A percentile compares a stretch with the other conserved stretches of the same genome.
These are phyloP conservation scores for Sindora glabra DNA, from an alignment of 306 rosid genomes.

Conservation along the genomic window DNA sequence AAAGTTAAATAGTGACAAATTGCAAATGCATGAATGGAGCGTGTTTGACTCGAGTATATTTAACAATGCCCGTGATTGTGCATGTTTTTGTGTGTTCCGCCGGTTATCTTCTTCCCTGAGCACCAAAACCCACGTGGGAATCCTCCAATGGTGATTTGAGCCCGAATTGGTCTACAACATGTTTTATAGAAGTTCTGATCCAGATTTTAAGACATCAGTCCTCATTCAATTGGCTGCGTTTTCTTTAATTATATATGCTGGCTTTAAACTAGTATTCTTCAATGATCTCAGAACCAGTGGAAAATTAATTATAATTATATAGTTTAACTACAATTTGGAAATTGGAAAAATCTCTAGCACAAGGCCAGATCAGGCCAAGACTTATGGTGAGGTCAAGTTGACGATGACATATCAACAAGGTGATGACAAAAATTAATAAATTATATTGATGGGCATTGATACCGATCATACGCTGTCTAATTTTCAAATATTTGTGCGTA, in stretches of 20 bases:
- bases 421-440: no score
- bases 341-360: constrained; percentile 15
- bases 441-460: constrained; percentile 11
- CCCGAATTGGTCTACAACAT: neutral
- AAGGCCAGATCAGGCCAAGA: constrained; percentile 32
- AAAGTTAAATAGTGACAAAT: no score
- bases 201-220: constrained; percentile 25
- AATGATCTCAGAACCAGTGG: neutral
- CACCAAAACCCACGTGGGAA: constrained; percentile 36
- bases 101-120: constrained; percentile 24
- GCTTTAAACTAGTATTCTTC: neutral
- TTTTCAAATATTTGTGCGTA: no score
- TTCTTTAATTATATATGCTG: neutral
- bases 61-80: no score
- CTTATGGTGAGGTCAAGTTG: constrained; percentile 43
- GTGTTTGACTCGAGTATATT: no score
- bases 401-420: constrained; percentile 40
- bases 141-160: constrained; percentile 8
- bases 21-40: no score
- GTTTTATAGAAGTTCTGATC: constrained; percentile 1
- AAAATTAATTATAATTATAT: neutral
- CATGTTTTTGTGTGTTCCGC: constrained; percentile 13
- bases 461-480: neutral
- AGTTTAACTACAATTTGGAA: neutral
- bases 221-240: constrained; percentile 9